Evolutionary conservation across 208 protist species (phyloP).

Genomic region (Crithidia sp.): DNA sequence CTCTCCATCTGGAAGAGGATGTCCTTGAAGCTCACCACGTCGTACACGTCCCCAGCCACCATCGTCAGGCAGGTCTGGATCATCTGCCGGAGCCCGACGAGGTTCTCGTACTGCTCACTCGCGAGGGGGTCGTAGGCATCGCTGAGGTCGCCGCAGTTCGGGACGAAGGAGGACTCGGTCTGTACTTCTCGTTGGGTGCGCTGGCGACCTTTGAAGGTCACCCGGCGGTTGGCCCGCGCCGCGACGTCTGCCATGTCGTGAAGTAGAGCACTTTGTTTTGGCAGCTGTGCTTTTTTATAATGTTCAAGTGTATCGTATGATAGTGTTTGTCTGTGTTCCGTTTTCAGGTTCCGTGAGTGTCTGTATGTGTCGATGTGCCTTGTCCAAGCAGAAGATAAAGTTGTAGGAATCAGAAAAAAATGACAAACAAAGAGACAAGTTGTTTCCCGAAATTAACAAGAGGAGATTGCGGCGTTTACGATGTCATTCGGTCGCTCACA

Average conservation of each 20-base stretch:
- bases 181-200: conserved; percentile 58
- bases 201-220: conserved; percentile 32
- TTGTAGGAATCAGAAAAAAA: too few species aligned
- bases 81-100: conserved; percentile 68
- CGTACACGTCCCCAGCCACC: conserved; percentile 82
- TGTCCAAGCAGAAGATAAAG: too few species aligned
- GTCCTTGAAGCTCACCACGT: conserved; percentile 90
- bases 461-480: too few species aligned
- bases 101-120: conserved; percentile 77
- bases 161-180: conserved; percentile 84
- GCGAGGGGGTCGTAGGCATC: conserved; percentile 62
- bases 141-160: conserved; percentile 50
- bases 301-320: not conserved
- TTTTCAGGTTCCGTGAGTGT: too few species aligned
- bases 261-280: not conserved
- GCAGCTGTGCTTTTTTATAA: conserved; percentile 3
- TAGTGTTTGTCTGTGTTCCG: too few species aligned
- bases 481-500: too few species aligned
- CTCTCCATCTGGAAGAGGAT: conserved; percentile 84
- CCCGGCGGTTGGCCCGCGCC: conserved; percentile 19
- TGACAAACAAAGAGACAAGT: too few species aligned
- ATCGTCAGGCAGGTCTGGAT: conserved; percentile 75
- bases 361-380: too few species aligned
- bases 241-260: conserved; percentile 7
- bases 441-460: too few species aligned